Evolutionary conservation across 139 green algal genomes (phyloP), one percentile per base, ranked within the genome.

Genomic region (Nannochloris sp.): DNA sequence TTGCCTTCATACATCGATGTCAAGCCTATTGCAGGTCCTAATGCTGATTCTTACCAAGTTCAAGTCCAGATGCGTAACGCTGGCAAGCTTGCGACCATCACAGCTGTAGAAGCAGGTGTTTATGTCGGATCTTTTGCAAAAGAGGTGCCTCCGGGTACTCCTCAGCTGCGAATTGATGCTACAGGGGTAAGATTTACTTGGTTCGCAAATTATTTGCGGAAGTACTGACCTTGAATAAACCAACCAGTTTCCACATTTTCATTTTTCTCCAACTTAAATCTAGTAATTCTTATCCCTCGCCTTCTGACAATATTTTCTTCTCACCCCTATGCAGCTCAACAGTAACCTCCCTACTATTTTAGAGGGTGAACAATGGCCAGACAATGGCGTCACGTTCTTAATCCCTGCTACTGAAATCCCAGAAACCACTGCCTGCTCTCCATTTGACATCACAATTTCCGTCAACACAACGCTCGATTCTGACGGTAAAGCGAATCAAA

Each of bases 71-170:
- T 65, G 25, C 25, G 24, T 24, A 65, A 65, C 39, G 37, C 59
- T 65, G 56, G 56, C 23, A 6, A 13, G 19, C 7, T 46, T 6
- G 32, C 32, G 7, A 8, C 19, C 2, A 64, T 64, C 32, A 54
- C n/a, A 23, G 6, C 30, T 23, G 56, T 64, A 14, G 25, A 25
- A 15, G 56, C 46, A 23, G n/a, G 6, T n/a, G 23, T 64, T n/a
- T 47, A 54, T 48, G n/a, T 19, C 19, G 56, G 56, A 23, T 64
- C 56, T 12, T 64, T 64, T 64, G 36, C 30, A 12, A 47, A 35
- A 6, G 25, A 27, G 8, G 56, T 64, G 23, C 56, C 56, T 54
- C 15, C 6, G 12, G 46, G 29, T 54, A 25, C 56, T 14, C 30
- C 19, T 10, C 29, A n/a, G n/a, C 36, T 64, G 36, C n/a, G 46